These are phyloP conservation scores for Cardamine occulta DNA, from an alignment of 345 rosid genomes.

Conservation along the genomic window DNA sequence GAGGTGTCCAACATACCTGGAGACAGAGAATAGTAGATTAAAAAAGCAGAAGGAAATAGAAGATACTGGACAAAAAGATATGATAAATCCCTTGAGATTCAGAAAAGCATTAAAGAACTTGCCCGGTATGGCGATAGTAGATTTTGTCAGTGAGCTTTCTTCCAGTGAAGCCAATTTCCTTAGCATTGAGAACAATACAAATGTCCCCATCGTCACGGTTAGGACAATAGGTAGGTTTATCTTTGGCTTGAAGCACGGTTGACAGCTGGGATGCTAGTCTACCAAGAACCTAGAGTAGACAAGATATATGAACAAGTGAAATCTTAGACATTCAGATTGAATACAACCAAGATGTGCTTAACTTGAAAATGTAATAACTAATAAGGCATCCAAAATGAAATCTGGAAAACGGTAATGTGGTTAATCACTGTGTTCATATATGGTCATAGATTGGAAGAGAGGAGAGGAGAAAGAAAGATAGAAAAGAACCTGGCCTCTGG, in stretches of 20 bases:
- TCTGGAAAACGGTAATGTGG: too few relatives aligned
- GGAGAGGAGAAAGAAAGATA: constrained; percentile 9
- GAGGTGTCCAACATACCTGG: constrained; percentile 85
- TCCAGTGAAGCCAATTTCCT: constrained; percentile 80
- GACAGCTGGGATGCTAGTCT: constrained; percentile 94
- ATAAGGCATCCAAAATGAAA: not conserved
- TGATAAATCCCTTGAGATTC: not conserved
- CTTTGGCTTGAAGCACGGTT: constrained; percentile 93
- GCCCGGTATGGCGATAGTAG: constrained; percentile 96
- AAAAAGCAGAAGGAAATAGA: not conserved
- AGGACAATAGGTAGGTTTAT: constrained; percentile 91
- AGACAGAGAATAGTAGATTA: constrained; percentile 17
- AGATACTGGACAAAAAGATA: not conserved
- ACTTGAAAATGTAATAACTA: not conserved
- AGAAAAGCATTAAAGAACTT: constrained; percentile 37
- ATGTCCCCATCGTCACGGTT: constrained; percentile 94
- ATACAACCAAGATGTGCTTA: not conserved
- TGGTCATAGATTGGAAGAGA: too few relatives aligned
- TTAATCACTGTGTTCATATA: too few relatives aligned
- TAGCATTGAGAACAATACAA: constrained; percentile 98
- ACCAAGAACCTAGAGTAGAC: constrained; percentile 71
- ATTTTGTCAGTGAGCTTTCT: constrained; percentile 92
- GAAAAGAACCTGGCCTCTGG: constrained; percentile 83
- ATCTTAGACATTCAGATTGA: not conserved
- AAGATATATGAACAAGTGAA: not conserved